Base-by-base conservation (phyloP, 139 green algal species). In the Tetraselmis chui region DNA sequence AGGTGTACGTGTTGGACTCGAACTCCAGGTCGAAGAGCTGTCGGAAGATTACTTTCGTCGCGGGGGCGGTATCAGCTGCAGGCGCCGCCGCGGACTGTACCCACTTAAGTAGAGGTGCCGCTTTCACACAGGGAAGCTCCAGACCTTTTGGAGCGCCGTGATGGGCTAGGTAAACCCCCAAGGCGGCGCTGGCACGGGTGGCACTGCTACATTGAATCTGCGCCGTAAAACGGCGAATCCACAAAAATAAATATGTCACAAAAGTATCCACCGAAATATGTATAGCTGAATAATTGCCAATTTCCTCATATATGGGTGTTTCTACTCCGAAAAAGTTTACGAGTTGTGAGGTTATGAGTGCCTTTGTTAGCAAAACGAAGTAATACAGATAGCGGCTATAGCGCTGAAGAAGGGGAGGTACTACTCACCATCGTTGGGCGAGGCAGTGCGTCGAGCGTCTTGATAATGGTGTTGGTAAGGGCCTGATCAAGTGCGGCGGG, bases 1-100 rank as follows among this genome's bases (percentile, higher is more conserved):
- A 94, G 18, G 91, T 94, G 78, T 93, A 93, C 1, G 91, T 94
- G 31, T 75, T 87, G 30, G 59, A 87, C 1, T 59, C 76, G 23
- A 30, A 28, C 1, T n/a, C 23, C 11, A n/a, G 79, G 31, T 93
- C 91, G 31, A 93, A 92, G 23, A 94, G 83, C 87, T 94, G 91
- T 23, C 90, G 82, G 80, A 93, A 92, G 5, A 92, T 31, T 1
- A 89, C 30, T 5, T 18, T 18, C 11, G 45, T 5, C 11, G 45
- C 18, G 45, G 11, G 11, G 45, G 45, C 5, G 45, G 11, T 18
- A 67, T 25, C 45, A 18, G 45, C 45, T 18, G 45, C 5, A 25
- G 5, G 5, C 11, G 45, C 5, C 18, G 45, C 45, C 45, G 45
- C 45, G 18, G 45, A 67, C 45, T 67, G 45, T 25, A 18, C 45